Evolutionary conservation across 2,329 filamentous ascomycete genomes (phyloP).

Genomic region (Epichloe gansuensis): DNA sequence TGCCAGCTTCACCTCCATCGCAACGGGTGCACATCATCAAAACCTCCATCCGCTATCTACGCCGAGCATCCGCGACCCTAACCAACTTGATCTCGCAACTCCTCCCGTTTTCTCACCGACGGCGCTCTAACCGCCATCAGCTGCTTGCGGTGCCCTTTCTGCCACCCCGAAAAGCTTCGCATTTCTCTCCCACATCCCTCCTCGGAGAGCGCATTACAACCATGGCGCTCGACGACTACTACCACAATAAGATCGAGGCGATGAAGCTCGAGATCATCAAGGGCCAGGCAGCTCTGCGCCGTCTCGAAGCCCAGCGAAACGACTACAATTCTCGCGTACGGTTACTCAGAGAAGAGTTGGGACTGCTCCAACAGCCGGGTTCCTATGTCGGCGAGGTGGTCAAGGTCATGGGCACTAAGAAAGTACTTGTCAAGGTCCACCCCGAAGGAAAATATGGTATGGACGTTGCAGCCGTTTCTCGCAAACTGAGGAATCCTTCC

Average conservation of each 20-base stretch:
- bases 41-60: slow-evolving; percentile 1
- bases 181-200: background rate
- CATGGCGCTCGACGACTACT: slow-evolving; percentile 99
- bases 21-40: background rate
- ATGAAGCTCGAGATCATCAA: slow-evolving; percentile 99
- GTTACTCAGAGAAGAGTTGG: slow-evolving; percentile 86
- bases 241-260: slow-evolving; percentile 99
- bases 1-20: slow-evolving; percentile 8
- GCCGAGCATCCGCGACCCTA: background rate
- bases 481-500: too few species aligned
- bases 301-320: slow-evolving; percentile 94
- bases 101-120: background rate
- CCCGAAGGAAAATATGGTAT: slow-evolving; percentile 98
- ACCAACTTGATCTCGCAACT: background rate
- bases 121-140: background rate
- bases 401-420: slow-evolving; percentile 99
- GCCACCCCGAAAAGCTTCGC: too few species aligned
- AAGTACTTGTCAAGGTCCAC: slow-evolving; percentile 97
- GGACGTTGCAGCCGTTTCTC: slow-evolving; percentile 14
- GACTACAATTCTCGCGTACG: slow-evolving; percentile 98
- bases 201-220: slow-evolving; percentile 17
- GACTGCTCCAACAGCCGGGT: slow-evolving; percentile 88
- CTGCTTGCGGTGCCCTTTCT: background rate
- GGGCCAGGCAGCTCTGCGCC: slow-evolving; percentile 86
- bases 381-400: slow-evolving; percentile 99